phyloP scores from a whole-genome alignment of 164 flowering plant genomes.

The Stephania japonica region DNA sequence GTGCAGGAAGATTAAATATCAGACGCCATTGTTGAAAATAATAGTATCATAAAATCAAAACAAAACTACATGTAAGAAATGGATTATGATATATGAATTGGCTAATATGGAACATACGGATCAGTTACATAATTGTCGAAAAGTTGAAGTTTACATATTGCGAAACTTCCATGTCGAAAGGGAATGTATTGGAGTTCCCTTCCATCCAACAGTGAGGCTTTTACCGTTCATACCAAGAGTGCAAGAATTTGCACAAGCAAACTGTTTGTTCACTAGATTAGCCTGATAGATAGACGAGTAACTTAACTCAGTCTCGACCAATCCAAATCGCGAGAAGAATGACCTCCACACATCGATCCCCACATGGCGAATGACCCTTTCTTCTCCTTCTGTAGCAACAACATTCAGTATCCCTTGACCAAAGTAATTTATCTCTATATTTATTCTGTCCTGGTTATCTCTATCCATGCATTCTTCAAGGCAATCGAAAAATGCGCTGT shows the following conservation, averaged over 20 bases:
- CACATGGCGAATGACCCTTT: conserved; percentile 38
- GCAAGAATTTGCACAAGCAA: conserved; percentile 29
- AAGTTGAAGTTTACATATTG: conserved; percentile 16
- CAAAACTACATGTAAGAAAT: neutral
- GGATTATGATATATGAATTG: neutral
- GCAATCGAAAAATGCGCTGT: conserved; percentile 43
- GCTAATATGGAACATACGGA: neutral
- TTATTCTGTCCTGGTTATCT: conserved; percentile 23
- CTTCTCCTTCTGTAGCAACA: conserved; percentile 45
- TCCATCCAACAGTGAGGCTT: conserved; percentile 46
- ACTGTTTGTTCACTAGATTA: conserved; percentile 25
- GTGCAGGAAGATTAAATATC: too few species aligned
- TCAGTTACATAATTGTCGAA: neutral
- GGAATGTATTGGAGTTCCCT: conserved; percentile 42
- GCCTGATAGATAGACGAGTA: conserved; percentile 39
- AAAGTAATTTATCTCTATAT: conserved; percentile 22
- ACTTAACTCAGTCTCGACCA: conserved; percentile 45
- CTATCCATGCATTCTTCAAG: conserved; percentile 33
- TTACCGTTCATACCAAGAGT: conserved; percentile 39
- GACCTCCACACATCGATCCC: conserved; percentile 45
- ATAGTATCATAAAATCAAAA: too few species aligned
- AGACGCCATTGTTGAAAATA: too few species aligned
- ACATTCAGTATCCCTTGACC: conserved; percentile 35
- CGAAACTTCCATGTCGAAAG: conserved; percentile 44
- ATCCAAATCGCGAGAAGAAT: conserved; percentile 42